Evolutionary conservation across 108 stramenopile species (phyloP), one percentile per base, ranked within the genome.

Genomic region (Pseudonitzschia delicatissima): DNA sequence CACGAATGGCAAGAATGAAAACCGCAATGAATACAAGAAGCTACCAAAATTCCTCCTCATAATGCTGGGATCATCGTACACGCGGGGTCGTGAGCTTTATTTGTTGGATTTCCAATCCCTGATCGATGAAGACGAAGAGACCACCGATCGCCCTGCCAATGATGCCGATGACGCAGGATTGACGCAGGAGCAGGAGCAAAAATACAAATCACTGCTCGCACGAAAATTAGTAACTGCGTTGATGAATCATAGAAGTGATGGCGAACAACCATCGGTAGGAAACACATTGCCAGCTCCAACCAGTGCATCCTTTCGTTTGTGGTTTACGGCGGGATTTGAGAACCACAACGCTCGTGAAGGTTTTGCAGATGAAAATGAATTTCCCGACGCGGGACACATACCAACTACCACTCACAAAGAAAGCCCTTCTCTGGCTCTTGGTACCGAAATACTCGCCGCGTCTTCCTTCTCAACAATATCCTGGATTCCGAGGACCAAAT

Each of bases 261-360:
- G 32, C 8, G 31, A 33, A 13, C n/a, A 61, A 37, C 5, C 37
- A 23, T 61, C 60, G 12, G 9, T 21, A n/a, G 4, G 20, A 17
- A 21, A 61, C 9, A 21, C 36, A 25, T 61, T 61, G 21, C 60
- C 60, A 23, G 18, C 18, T 21, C 2, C 15, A 26, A 40, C 21
- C 2, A 61, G 60, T 40, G n/a, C 60, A 42, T 40, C 37, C n/a
- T 61, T 40, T 23, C 60, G 60, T 20, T 40, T 61, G 60, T 61
- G 39, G 37, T 40, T 61, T 26, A 40, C 60, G 20, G 36, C 39
- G 21, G 60, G 60, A 25, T 40, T 61, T 13, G 13, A 61, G 11
- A 20, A 5, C 40, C 11, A 6, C 2, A 11, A 31, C 31, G n/a
- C 53, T 12, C n/a, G 11, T 7, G 53, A 15, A n/a, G 32, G 11